These are phyloP conservation scores for Cordyceps farinosa DNA, from an alignment of 2,329 filamentous ascomycete species.

Conservation along the genomic window DNA sequence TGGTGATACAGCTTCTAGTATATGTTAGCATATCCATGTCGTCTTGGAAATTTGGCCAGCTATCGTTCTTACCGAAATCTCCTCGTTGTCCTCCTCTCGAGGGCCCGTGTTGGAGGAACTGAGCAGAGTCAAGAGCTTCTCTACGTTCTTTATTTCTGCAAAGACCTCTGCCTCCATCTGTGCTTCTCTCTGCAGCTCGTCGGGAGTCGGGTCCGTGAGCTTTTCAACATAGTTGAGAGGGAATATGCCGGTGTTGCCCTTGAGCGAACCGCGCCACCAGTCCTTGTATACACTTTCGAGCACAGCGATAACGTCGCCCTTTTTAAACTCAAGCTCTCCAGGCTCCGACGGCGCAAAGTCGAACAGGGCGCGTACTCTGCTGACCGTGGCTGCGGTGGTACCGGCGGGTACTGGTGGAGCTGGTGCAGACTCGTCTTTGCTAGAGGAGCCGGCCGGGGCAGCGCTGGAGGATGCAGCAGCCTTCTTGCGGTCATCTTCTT, in stretches of 20 bases:
- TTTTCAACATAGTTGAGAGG: conserved; percentile 99
- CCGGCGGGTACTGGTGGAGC: conserved; percentile 66
- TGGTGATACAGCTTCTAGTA: conserved; percentile 77
- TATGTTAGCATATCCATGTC: conserved; percentile 29
- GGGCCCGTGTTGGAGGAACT: conserved; percentile 80
- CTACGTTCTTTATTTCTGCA: conserved; percentile 61
- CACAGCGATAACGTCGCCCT: conserved; percentile 95
- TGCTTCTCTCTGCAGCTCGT: conserved; percentile 91
- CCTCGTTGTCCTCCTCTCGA: conserved; percentile 89
- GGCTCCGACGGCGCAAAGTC: conserved; percentile 94
- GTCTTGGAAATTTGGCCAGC: not conserved
- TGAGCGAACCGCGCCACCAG: conserved; percentile 96
- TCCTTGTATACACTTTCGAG: conserved; percentile 98
- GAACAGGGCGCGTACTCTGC: conserved; percentile 85
- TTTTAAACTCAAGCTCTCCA: conserved; percentile 92
- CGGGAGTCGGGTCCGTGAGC: conserved; percentile 85
- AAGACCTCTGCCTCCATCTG: conserved; percentile 81
- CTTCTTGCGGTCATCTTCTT: conserved; percentile 72
- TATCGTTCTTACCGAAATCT: conserved; percentile 68
- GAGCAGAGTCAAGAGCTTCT: conserved; percentile 76
- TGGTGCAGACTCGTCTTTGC: conserved; percentile 41
- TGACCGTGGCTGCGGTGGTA: conserved; percentile 94
- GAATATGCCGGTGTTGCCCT: conserved; percentile 95
- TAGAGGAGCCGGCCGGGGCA: conserved; percentile 33
- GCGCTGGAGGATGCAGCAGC: conserved; percentile 35